Percentiles rank a stretch among this genome's conserved stretches.
Conservation (phyloP, 768 basidiomycete species). For the Fomitopsis serialis region DNA sequence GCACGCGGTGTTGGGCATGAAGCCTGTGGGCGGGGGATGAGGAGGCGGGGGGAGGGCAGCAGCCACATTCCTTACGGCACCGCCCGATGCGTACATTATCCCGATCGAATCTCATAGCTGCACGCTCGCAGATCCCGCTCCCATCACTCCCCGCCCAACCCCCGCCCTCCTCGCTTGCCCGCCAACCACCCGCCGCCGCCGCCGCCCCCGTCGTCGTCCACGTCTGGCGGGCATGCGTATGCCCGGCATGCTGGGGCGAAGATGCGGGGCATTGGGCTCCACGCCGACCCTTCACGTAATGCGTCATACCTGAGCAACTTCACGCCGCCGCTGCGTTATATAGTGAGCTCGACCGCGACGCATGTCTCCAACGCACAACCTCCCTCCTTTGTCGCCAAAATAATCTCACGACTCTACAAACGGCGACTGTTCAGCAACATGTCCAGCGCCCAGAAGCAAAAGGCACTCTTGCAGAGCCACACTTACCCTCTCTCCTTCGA, state of each 20-base stretch:
- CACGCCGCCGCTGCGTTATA: neutral
- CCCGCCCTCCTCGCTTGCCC: neutral
- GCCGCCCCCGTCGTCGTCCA: neutral
- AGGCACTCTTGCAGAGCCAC: slow-evolving; percentile 11
- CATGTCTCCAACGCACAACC: too few species aligned
- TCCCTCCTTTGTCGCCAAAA: too few species aligned
- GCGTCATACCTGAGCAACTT: neutral
- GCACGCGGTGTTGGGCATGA: slow-evolving; percentile 22
- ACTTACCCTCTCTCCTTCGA: slow-evolving; percentile 13
- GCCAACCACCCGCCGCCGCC: neutral
- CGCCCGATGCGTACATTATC: slow-evolving; percentile 10
- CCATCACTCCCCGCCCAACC: neutral
- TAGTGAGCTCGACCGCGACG: too few species aligned
- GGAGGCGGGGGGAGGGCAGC: slow-evolving; percentile 14
- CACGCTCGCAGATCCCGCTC: slow-evolving; percentile 12
- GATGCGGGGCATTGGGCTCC: neutral
- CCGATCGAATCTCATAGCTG: slow-evolving; percentile 26
- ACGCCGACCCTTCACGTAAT: neutral
- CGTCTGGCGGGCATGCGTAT: neutral
- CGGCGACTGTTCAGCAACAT: neutral
- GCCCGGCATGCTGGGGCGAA: neutral
- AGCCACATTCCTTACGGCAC: slow-evolving; percentile 21
- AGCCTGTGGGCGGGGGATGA: neutral
- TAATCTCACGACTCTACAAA: neutral
- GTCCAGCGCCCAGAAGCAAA: slow-evolving; percentile 4